Percentiles rank a stretch among this genome's conserved stretches.
These are phyloP conservation scores for Chrysosporium keratinophilum DNA, from an alignment of 2,329 filamentous ascomycete species.

Conservation along the genomic window DNA sequence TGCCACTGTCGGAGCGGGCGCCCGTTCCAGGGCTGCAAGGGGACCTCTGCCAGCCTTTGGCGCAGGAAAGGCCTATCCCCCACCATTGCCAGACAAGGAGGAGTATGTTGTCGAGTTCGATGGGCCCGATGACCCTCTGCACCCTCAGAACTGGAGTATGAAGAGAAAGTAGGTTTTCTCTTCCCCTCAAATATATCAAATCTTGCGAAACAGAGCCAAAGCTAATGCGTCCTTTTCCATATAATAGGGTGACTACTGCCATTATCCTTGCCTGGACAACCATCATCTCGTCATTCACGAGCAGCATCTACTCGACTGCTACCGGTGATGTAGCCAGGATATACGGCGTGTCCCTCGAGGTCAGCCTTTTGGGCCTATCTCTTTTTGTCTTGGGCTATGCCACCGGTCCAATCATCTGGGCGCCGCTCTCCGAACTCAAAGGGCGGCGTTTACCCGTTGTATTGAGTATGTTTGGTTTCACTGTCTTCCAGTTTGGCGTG, in stretches of 20 bases:
- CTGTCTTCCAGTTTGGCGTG: constrained; percentile 41
- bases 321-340: constrained; percentile 47
- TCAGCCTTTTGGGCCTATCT: constrained; percentile 32
- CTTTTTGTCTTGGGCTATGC: constrained; percentile 41
- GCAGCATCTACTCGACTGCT: constrained; percentile 62
- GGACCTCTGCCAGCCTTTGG: constrained; percentile 38
- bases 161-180: constrained; percentile 56
- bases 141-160: constrained; percentile 78
- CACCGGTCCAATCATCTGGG: constrained; percentile 42
- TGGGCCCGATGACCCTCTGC: constrained; percentile 68
- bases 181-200: neutral
- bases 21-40: constrained; percentile 23
- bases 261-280: constrained; percentile 40
- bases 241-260: constrained; percentile 13
- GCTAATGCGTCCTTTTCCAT: neutral
- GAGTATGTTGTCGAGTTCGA: constrained; percentile 64
- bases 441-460: constrained; percentile 42
- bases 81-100: constrained; percentile 45
- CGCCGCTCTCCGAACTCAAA: constrained; percentile 44
- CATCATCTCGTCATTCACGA: constrained; percentile 44
- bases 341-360: constrained; percentile 46
- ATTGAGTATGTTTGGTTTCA: constrained; percentile 43
- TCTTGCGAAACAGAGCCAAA: neutral
- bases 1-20: constrained; percentile 32
- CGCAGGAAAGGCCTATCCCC: constrained; percentile 48